phyloP scores from a whole-genome alignment of 495 filamentous ascomycete genomes.

The Tuber magnatum region DNA sequence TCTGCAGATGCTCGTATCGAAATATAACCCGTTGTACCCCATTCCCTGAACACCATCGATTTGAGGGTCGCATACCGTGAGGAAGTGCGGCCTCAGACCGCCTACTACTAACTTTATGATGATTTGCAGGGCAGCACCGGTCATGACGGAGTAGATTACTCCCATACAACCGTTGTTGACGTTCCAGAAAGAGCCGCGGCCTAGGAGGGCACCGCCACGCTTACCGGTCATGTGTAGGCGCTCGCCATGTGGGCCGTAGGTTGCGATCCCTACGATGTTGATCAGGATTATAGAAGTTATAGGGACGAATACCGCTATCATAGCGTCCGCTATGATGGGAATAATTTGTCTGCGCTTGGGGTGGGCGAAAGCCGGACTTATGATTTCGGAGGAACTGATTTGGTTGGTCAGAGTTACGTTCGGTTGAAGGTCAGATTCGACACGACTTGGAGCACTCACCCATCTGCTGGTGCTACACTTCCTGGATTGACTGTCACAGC shows the following conservation, averaged over 20 bases:
- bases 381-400: slow-evolving; percentile 44
- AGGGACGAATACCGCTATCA: slow-evolving; percentile 52
- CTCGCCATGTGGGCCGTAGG: slow-evolving; percentile 21
- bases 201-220: slow-evolving; percentile 26
- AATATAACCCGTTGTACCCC: slow-evolving; percentile 46
- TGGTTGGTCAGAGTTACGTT: neutral
- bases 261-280: slow-evolving; percentile 43
- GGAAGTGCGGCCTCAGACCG: slow-evolving; percentile 55
- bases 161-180: slow-evolving; percentile 48
- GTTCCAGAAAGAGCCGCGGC: slow-evolving; percentile 46
- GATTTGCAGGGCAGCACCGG: slow-evolving; percentile 51
- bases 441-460: neutral
- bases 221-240: slow-evolving; percentile 13
- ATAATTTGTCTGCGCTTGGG: slow-evolving; percentile 57
- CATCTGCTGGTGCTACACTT: slow-evolving; percentile 15
- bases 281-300: slow-evolving; percentile 46
- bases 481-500: slow-evolving; percentile 25
- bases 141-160: slow-evolving; percentile 49
- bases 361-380: slow-evolving; percentile 57
- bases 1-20: slow-evolving; percentile 47
- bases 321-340: slow-evolving; percentile 54
- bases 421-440: neutral
- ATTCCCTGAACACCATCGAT: slow-evolving; percentile 41
- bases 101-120: slow-evolving; percentile 54
- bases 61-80: slow-evolving; percentile 53